Evolutionary conservation across 306 rosid species (phyloP).

Genomic region (Cyclanthera cordifolia): DNA sequence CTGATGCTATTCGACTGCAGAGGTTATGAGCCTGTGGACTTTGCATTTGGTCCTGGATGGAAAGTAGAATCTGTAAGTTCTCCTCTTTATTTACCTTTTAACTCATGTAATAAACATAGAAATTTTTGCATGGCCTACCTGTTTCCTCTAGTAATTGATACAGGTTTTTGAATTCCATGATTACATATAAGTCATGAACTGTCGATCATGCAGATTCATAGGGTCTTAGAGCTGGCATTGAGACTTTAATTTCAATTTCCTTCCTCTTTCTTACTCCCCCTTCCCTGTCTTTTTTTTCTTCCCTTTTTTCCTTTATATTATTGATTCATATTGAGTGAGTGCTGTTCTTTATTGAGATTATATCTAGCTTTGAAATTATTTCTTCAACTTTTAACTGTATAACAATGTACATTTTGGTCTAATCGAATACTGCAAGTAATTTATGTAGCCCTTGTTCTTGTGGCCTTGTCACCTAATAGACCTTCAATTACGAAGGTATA

Average conservation of each 20-base stretch:
- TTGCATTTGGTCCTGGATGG: slow-evolving; percentile 49
- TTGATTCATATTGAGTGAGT: no score
- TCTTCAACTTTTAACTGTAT: no score
- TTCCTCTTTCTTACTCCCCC: neutral
- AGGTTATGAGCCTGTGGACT: slow-evolving; percentile 71
- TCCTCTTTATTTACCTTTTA: neutral
- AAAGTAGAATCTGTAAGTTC: slow-evolving; percentile 77
- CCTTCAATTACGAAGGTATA: no score
- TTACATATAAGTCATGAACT: no score
- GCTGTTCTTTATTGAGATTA: no score
- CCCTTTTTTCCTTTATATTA: no score
- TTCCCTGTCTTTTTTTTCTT: neutral
- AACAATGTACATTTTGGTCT: no score
- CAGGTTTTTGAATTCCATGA: neutral
- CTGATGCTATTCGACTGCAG: slow-evolving; percentile 76
- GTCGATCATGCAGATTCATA: neutral
- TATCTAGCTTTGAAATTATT: no score
- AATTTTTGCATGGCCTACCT: neutral
- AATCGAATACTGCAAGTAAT: neutral
- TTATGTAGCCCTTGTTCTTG: neutral
- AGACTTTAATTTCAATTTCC: neutral
- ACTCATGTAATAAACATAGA: neutral
- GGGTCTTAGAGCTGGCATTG: neutral
- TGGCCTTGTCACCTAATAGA: neutral
- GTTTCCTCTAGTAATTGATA: neutral